phyloP scores from a whole-genome alignment of 2,329 filamentous ascomycete genomes.

The Purpureocillium lavendulum region DNA sequence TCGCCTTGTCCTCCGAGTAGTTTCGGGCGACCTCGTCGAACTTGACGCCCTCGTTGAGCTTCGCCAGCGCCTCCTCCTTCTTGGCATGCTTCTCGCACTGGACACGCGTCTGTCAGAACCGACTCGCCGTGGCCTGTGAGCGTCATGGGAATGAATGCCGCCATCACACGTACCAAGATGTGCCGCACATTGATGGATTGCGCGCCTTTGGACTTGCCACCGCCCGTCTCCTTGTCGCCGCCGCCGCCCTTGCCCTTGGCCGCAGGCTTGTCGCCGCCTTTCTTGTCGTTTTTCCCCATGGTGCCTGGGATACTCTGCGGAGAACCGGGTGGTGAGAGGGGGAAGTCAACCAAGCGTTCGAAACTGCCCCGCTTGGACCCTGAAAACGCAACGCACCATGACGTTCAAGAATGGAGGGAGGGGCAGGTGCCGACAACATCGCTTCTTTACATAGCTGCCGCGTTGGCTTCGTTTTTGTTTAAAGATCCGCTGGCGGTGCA shows the following conservation, averaged over 20 bases:
- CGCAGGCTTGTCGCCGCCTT: conserved; percentile 28
- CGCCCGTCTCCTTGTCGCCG: conserved; percentile 21
- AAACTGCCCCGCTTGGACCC: conserved; percentile 1
- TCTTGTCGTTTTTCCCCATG: conserved; percentile 33
- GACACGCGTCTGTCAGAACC: neutral
- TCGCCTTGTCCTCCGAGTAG: conserved; percentile 70
- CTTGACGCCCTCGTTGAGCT: conserved; percentile 57
- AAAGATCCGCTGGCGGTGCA: too few species aligned
- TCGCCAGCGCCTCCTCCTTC: conserved; percentile 66
- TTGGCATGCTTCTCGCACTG: conserved; percentile 69
- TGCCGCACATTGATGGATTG: conserved; percentile 67
- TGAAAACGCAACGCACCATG: neutral
- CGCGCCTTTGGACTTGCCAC: conserved; percentile 43
- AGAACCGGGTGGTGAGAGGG: conserved; percentile 1
- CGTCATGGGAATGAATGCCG: too few species aligned
- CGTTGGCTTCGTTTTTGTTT: too few species aligned
- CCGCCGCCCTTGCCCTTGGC: conserved; percentile 20
- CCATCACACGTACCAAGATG: conserved; percentile 53
- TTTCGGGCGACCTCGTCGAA: conserved; percentile 69
- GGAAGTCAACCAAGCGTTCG: conserved; percentile 1
- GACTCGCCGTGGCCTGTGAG: neutral
- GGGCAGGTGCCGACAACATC: neutral
- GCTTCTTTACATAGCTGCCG: too few species aligned
- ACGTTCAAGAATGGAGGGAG: neutral
- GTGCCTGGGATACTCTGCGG: conserved; percentile 2